Evolutionary conservation across 1,284 basidiomycete species (phyloP).

Genomic region (Phellopilus nigrolimitatus): DNA sequence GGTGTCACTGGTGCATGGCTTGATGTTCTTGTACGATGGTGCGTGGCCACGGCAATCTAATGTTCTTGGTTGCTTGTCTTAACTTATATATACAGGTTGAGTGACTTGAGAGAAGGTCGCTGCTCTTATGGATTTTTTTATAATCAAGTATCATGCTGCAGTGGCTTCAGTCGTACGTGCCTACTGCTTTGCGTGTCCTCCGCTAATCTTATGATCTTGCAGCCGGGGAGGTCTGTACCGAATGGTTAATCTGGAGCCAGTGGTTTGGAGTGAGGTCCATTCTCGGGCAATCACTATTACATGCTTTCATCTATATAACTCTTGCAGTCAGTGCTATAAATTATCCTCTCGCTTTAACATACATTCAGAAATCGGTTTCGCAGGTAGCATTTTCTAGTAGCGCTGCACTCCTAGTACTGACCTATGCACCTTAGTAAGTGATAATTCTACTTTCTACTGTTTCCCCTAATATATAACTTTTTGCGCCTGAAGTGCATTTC

Average conservation of each 20-base stretch:
- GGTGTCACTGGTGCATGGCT: conserved; percentile 69
- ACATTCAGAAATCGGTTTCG: conserved; percentile 5
- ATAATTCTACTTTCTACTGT: background rate
- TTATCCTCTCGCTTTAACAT: background rate
- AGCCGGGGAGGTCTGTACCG: conserved; percentile 69
- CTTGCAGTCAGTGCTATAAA: conserved; percentile 55
- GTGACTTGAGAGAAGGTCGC: conserved; percentile 64
- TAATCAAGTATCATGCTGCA: conserved; percentile 69
- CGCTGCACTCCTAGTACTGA: conserved; percentile 60
- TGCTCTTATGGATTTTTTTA: conserved; percentile 72
- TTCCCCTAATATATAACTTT: background rate
- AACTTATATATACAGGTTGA: conserved; percentile 42
- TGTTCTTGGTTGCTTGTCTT: background rate
- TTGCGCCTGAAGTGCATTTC: conserved; percentile 54
- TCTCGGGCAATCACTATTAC: conserved; percentile 55
- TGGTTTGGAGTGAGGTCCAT: conserved; percentile 49
- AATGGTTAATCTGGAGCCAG: conserved; percentile 69
- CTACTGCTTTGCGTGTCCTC: background rate
- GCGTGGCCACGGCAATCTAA: conserved; percentile 27
- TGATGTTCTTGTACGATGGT: conserved; percentile 74
- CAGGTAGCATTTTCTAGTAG: conserved; percentile 60
- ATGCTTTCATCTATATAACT: conserved; percentile 57
- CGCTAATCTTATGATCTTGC: conserved; percentile 11
- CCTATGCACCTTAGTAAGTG: conserved; percentile 66
- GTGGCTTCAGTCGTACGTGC: conserved; percentile 63